A percentile compares a stretch with the other conserved stretches of the same genome.
These are phyloP conservation scores for Neurospora sp. DNA, from an alignment of 495 filamentous ascomycete genomes.

Conservation along the genomic window DNA sequence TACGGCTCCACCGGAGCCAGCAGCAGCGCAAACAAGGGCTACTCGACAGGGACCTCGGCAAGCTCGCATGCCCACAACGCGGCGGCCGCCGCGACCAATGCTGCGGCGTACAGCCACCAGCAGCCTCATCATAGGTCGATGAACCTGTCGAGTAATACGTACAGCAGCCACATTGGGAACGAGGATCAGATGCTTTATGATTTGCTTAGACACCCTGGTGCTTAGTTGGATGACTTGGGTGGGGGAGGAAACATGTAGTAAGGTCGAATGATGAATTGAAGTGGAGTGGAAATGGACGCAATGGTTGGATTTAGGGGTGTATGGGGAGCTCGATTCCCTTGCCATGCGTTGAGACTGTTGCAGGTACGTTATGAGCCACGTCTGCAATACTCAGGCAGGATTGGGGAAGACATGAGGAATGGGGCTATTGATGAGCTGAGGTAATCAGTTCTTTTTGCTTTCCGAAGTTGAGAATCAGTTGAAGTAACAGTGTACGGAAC, in stretches of 20 bases:
- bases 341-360: background rate
- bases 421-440: background rate
- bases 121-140: slow-evolving; percentile 17
- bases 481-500: background rate
- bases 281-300: background rate
- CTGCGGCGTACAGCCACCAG: slow-evolving; percentile 4
- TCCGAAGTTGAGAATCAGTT: background rate
- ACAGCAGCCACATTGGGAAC: slow-evolving; percentile 17
- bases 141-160: slow-evolving; percentile 22
- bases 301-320: background rate
- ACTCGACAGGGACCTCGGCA: background rate
- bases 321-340: background rate
- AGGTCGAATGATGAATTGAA: background rate
- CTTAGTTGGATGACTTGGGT: background rate
- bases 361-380: background rate
- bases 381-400: background rate
- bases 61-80: slow-evolving; percentile 5
- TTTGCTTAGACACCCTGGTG: slow-evolving; percentile 7
- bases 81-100: background rate
- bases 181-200: slow-evolving; percentile 17
- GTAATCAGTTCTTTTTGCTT: background rate
- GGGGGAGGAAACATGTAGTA: background rate
- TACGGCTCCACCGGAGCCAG: slow-evolving; percentile 8
- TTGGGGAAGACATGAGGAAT: background rate
- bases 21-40: slow-evolving; percentile 4